Evolutionary conservation across 1,139 yeast genomes (phyloP).

Genomic region (Barnettozyma hawaiiensis): DNA sequence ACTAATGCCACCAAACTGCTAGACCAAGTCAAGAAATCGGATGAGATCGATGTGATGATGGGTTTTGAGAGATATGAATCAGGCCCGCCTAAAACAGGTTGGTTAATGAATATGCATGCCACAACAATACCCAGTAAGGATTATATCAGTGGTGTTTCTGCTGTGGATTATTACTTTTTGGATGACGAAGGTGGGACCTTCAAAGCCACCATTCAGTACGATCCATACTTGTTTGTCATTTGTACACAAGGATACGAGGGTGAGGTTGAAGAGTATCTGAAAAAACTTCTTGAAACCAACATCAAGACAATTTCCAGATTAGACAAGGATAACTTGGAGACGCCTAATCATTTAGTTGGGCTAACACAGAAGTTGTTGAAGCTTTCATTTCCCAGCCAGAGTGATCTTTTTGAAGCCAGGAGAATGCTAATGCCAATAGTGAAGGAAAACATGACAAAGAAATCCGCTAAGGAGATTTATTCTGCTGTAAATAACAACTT

Average conservation of each 20-base stretch:
- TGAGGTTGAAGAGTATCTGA: conserved; percentile 82
- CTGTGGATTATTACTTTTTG: conserved; percentile 91
- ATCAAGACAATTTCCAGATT: conserved; percentile 53
- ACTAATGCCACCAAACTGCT: conserved; percentile 15
- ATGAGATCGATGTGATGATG: conserved; percentile 66
- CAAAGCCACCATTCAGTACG: conserved; percentile 75
- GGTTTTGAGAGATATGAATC: conserved; percentile 77
- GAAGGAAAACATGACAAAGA: conserved; percentile 56
- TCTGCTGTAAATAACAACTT: conserved; percentile 45
- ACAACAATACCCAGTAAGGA: conserved; percentile 55
- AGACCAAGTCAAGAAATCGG: conserved; percentile 50
- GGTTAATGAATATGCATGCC: conserved; percentile 86
- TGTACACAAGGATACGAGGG: conserved; percentile 62
- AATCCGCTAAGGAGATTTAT: conserved; percentile 68
- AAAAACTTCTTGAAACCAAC: conserved; percentile 58
- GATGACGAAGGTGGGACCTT: conserved; percentile 97
- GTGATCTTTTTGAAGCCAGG: conserved; percentile 73
- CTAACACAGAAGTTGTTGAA: conserved; percentile 57
- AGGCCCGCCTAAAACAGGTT: conserved; percentile 72
- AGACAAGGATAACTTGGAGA: conserved; percentile 68
- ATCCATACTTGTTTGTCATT: conserved; percentile 83
- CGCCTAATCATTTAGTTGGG: conserved; percentile 87
- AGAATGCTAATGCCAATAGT: conserved; percentile 64
- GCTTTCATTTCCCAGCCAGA: conserved; percentile 67
- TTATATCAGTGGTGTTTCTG: conserved; percentile 62